A percentile compares a stretch with the other conserved stretches of the same genome.
phyloP scores from a whole-genome alignment of 306 rosid species.

The Medicago arabica region DNA sequence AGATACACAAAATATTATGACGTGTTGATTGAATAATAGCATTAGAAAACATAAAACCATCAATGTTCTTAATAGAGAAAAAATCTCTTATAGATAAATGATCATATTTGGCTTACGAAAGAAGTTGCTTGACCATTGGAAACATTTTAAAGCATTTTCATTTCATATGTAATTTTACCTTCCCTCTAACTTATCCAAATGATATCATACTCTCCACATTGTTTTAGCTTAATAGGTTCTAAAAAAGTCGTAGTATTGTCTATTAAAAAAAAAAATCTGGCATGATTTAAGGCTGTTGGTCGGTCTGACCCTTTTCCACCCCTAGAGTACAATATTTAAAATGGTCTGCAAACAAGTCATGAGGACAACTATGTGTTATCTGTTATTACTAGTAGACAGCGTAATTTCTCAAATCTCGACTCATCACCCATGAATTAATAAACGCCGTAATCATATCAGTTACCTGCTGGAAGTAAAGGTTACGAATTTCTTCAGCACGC shows the following conservation, averaged over 20 bases:
- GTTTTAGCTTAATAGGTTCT: too few species aligned
- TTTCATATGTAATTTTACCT: too few species aligned
- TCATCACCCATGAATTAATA: neutral
- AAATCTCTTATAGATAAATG: neutral
- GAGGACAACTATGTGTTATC: neutral
- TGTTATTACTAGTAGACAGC: neutral
- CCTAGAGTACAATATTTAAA: too few species aligned
- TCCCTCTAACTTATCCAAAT: too few species aligned
- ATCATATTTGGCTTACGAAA: neutral
- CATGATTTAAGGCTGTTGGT: too few species aligned
- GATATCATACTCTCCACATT: neutral
- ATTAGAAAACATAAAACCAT: neutral
- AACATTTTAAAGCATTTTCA: neutral
- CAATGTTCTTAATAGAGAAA: neutral
- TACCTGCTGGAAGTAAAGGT: constrained; percentile 95
- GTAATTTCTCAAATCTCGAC: constrained; percentile 6
- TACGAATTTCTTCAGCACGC: constrained; percentile 93
- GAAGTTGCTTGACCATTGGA: neutral
- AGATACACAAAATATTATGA: neutral
- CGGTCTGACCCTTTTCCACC: too few species aligned
- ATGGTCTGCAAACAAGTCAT: neutral
- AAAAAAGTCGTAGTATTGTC: too few species aligned
- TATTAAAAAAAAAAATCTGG: too few species aligned
- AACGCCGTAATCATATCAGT: neutral
- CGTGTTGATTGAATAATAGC: neutral